A percentile compares a stretch with the other conserved stretches of the same genome.
Conservation (phyloP, 495 filamentous ascomycete species). For the Hypomontagnella monticulosa region DNA sequence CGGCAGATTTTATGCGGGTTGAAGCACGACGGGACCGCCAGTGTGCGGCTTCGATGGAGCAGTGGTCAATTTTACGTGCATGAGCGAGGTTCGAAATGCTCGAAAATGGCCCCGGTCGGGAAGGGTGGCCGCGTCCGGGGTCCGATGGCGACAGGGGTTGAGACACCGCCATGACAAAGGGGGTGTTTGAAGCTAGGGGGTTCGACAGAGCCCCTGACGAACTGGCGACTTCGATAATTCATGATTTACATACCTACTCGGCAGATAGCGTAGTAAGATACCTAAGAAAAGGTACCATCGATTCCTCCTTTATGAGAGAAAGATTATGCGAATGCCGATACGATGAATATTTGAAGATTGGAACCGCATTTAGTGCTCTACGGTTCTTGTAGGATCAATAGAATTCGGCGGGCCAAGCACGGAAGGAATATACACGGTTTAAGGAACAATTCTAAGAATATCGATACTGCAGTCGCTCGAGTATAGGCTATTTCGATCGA, state of each 20-base stretch:
- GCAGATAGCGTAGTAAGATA: conserved; percentile 2
- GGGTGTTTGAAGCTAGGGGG: conserved; percentile 41
- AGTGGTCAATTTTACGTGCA: conserved; percentile 20
- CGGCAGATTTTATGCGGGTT: conserved; percentile 28
- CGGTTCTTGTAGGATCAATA: conserved; percentile 2
- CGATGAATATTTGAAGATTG: neutral
- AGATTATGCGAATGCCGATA: too few species aligned
- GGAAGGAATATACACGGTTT: conserved; percentile 3
- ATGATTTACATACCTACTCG: conserved; percentile 4
- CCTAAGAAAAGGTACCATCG: neutral
- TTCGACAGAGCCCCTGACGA: conserved; percentile 27
- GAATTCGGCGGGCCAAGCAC: neutral
- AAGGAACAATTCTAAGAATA: neutral
- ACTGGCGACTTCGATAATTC: conserved; percentile 20
- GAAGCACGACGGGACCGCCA: conserved; percentile 27
- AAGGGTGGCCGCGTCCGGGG: conserved; percentile 30
- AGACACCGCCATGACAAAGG: conserved; percentile 47
- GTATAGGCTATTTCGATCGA: neutral
- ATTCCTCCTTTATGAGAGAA: conserved; percentile 2
- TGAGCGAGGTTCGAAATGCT: conserved; percentile 24
- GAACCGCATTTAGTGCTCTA: neutral
- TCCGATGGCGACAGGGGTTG: conserved; percentile 38
- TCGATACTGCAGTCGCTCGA: neutral
- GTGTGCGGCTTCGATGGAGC: conserved; percentile 1
- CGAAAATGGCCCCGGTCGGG: conserved; percentile 5